Conservation (phyloP, 2,329 filamentous ascomycete species). For the Karstenula rhodostoma region DNA sequence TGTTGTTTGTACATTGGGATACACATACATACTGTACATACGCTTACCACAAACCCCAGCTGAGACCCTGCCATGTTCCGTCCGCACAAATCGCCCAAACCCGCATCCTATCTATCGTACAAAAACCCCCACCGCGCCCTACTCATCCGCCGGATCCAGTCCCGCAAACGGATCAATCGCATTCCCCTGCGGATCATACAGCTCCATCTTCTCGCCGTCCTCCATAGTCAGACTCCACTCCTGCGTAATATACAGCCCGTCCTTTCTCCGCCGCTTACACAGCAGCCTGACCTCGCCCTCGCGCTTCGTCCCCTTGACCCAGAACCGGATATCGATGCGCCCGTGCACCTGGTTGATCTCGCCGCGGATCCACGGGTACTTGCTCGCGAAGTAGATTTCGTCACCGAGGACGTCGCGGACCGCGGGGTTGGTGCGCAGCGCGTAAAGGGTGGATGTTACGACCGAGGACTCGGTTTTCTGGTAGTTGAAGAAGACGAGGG, state of each 20-base stretch:
- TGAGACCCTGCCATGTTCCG: no score
- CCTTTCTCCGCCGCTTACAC: constrained; percentile 73
- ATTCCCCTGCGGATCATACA: constrained; percentile 70
- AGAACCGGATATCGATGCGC: constrained; percentile 84
- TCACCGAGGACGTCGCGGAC: constrained; percentile 85
- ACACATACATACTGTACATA: neutral
- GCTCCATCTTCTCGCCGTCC: constrained; percentile 73
- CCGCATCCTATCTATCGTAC: neutral
- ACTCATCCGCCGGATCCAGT: constrained; percentile 38
- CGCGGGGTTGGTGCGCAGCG: constrained; percentile 78
- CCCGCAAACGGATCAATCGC: constrained; percentile 68
- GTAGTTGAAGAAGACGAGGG: constrained; percentile 97
- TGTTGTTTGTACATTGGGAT: neutral
- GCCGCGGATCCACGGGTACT: constrained; percentile 59
- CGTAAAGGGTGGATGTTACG: constrained; percentile 87
- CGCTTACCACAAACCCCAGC: neutral
- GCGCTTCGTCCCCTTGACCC: constrained; percentile 79
- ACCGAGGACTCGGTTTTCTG: constrained; percentile 89
- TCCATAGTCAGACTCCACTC: constrained; percentile 85
- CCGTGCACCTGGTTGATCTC: constrained; percentile 95
- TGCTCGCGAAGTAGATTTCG: constrained; percentile 60
- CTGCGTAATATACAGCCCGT: constrained; percentile 81
- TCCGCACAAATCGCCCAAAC: neutral
- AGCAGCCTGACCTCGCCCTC: constrained; percentile 81
- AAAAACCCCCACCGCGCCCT: neutral